Evolutionary conservation across 441 rosid genomes (phyloP), one percentile per base, ranked within the genome.

Genomic region (Breynia disticha): DNA sequence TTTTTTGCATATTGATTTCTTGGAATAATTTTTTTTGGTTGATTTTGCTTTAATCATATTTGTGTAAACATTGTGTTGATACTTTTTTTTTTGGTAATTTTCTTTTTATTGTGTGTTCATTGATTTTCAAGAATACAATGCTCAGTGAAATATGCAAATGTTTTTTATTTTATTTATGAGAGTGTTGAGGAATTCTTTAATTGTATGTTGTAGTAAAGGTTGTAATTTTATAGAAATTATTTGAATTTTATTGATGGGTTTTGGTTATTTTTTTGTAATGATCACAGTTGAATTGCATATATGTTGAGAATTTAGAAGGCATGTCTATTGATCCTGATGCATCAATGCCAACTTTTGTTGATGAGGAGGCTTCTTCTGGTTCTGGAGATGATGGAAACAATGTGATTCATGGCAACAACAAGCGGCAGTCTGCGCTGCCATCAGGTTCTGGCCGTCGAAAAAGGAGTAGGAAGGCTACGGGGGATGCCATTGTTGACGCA

Each of bases 401-500:
- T n/a, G n/a, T 70, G 73, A 28, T 79, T 39, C 87, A 83, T 68
- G 90, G 81, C 45, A 72, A 75, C 57, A 70, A 60, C 73, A 77
- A 76, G 64, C 81, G 68, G 46, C 86, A 69, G 19, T 56, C 80
- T 18, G 51, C 39, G 20, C 64, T 65, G 1, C 74, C 84, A n/a
- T 69, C 77, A 38, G 70, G 64, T 68, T 78, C 87, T 52, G 76
- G 82, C 54, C 67, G 72, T 19, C 76, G 76, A 41, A 90, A 84
- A 78, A 79, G 90, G 75, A 65, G 75, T 51, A 81, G 90, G 28
- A 87, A 80, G 68, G 86, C 86, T 54, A 73, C 79, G 14, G 97
- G 91, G 46, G 91, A 87, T 67, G 87, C 96, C 43, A 87, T 80
- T 35, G 95, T 83, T 35, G 97, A 87, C 52, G 97, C 96, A 19